phyloP scores from a whole-genome alignment of 345 rosid genomes.

The Gossypium sturtianum region DNA sequence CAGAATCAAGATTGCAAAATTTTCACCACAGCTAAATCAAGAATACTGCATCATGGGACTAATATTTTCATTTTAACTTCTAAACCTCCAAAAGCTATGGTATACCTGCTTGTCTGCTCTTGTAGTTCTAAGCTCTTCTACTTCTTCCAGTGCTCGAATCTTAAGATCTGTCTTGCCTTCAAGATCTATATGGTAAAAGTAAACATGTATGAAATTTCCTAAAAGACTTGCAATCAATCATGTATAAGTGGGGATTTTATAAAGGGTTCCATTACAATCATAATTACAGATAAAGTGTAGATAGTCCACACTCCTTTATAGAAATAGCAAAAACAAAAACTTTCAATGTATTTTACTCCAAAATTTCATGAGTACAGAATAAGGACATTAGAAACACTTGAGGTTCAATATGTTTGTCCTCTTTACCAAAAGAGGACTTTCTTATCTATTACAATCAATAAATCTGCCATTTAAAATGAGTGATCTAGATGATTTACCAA shows the following conservation, averaged over 20 bases:
- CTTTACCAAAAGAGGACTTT: background rate
- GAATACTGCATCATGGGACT: background rate
- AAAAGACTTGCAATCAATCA: background rate
- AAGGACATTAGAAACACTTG: background rate
- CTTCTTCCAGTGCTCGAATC: slow-evolving; percentile 83
- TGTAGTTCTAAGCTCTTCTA: slow-evolving; percentile 85
- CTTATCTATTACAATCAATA: background rate
- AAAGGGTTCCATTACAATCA: background rate
- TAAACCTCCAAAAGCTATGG: background rate
- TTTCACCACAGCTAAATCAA: slow-evolving; percentile 3
- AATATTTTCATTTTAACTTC: background rate
- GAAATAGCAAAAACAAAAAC: background rate
- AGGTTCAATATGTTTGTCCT: background rate
- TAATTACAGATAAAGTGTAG: background rate
- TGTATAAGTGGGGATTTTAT: background rate
- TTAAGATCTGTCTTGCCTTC: slow-evolving; percentile 93
- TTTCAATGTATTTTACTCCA: background rate
- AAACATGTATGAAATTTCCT: background rate
- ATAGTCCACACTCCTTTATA: background rate
- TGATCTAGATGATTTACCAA: background rate
- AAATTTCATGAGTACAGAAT: background rate
- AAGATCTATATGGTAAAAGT: slow-evolving; percentile 43
- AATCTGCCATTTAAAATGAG: background rate
- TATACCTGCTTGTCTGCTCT: slow-evolving; percentile 94
- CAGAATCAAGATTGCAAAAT: background rate